These are phyloP conservation scores for Arachis stenosperma DNA, from an alignment of 306 rosid genomes.

Conservation along the genomic window DNA sequence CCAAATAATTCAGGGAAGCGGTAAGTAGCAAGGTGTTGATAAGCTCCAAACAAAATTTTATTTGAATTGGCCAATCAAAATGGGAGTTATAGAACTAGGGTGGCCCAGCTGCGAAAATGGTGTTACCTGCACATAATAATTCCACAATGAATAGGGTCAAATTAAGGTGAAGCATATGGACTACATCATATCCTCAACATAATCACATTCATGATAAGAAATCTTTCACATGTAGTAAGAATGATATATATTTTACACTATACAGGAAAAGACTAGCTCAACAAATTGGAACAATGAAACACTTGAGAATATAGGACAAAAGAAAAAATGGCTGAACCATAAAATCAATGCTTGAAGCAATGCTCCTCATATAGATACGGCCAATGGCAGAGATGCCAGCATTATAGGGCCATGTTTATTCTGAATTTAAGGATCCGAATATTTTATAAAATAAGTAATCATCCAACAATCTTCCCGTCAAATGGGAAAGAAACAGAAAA, in stretches of 20 bases:
- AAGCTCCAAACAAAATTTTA: slow-evolving; percentile 20
- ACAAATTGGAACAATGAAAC: slow-evolving; percentile 27
- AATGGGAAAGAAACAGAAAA: slow-evolving; percentile 19
- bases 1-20: slow-evolving; percentile 9
- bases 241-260: background rate
- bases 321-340: slow-evolving; percentile 10
- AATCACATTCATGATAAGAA: slow-evolving; percentile 20
- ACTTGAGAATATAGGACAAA: background rate
- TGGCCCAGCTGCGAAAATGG: slow-evolving; percentile 40
- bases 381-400: too few relatives aligned
- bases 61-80: slow-evolving; percentile 28
- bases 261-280: slow-evolving; percentile 4
- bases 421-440: too few relatives aligned
- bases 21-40: slow-evolving; percentile 24
- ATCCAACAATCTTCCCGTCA: background rate
- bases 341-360: slow-evolving; percentile 2
- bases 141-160: slow-evolving; percentile 35
- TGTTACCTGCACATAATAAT: slow-evolving; percentile 22
- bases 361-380: background rate
- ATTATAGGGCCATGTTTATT: too few relatives aligned
- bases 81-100: slow-evolving; percentile 40
- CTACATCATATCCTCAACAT: slow-evolving; percentile 31
- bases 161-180: slow-evolving; percentile 26
- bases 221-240: slow-evolving; percentile 12
- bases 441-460: background rate